phyloP scores from a whole-genome alignment of 805 yeast genomes.

The Debaryomyces hansenii region DNA sequence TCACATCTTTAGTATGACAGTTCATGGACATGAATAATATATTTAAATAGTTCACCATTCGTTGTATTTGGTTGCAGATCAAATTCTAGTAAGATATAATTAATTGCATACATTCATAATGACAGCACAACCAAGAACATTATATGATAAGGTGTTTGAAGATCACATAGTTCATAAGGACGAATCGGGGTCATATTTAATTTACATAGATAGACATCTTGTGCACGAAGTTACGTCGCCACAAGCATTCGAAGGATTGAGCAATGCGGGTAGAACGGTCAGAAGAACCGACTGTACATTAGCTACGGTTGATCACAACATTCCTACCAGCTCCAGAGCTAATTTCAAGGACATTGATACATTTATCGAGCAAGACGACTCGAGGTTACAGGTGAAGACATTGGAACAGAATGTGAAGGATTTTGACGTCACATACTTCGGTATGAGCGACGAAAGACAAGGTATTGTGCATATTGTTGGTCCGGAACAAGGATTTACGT shows the following conservation, averaged over 20 bases:
- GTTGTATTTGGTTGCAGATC: not conserved
- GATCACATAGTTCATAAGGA: slow-evolving; percentile 92
- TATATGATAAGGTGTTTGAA: slow-evolving; percentile 94
- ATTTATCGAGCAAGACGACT: slow-evolving; percentile 87
- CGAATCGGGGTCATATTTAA: slow-evolving; percentile 79
- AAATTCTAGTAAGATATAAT: not conserved
- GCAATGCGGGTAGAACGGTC: slow-evolving; percentile 81
- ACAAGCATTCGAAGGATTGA: slow-evolving; percentile 96
- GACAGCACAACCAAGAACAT: slow-evolving; percentile 56
- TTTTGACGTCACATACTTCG: slow-evolving; percentile 88
- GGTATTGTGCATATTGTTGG: slow-evolving; percentile 99
- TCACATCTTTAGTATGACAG: slow-evolving; percentile 1
- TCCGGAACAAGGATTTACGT: slow-evolving; percentile 97
- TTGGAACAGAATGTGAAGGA: slow-evolving; percentile 89
- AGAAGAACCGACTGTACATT: slow-evolving; percentile 92
- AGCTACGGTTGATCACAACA: slow-evolving; percentile 96
- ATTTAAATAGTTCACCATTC: not conserved
- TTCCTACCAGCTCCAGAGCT: slow-evolving; percentile 89
- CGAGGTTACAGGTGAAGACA: slow-evolving; percentile 88
- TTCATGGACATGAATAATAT: not conserved
- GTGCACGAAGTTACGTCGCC: slow-evolving; percentile 99
- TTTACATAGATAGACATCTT: slow-evolving; percentile 94
- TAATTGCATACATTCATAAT: slow-evolving; percentile 6
- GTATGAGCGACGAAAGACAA: slow-evolving; percentile 92
- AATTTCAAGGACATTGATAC: slow-evolving; percentile 69